These are phyloP conservation scores for Amanita brunnescens DNA, from an alignment of 768 basidiomycete genomes.

Conservation along the genomic window DNA sequence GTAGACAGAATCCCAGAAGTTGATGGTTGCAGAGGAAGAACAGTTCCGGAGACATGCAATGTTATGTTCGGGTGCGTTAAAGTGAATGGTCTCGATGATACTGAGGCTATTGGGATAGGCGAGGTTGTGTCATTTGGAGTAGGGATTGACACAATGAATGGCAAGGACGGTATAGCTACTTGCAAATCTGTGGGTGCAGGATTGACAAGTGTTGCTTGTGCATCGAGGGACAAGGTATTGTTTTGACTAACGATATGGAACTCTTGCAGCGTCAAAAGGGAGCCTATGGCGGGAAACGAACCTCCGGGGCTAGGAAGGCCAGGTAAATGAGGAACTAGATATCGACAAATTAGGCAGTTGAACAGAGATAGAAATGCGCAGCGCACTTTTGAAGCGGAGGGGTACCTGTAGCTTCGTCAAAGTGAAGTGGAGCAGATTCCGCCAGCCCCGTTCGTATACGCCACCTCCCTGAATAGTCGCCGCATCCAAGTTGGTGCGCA, in stretches of 20 bases:
- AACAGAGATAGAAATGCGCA: slow-evolving; percentile 4
- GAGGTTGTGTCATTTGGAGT: slow-evolving; percentile 10
- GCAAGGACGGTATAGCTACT: slow-evolving; percentile 46
- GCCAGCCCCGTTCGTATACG: slow-evolving; percentile 38
- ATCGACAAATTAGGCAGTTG: slow-evolving; percentile 6
- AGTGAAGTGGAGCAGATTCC: slow-evolving; percentile 27
- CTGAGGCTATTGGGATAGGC: slow-evolving; percentile 42
- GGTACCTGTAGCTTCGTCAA: slow-evolving; percentile 37
- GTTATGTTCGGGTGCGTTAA: slow-evolving; percentile 66
- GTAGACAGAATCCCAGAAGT: slow-evolving; percentile 40
- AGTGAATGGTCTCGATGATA: slow-evolving; percentile 44
- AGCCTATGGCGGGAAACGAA: slow-evolving; percentile 44
- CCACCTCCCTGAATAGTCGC: slow-evolving; percentile 46
- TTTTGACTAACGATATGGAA: slow-evolving; percentile 35
- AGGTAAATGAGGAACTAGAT: slow-evolving; percentile 53
- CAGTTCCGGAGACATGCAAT: slow-evolving; percentile 42
- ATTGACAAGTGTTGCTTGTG: slow-evolving; percentile 49
- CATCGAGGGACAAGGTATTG: slow-evolving; percentile 32
- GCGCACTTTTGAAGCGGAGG: slow-evolving; percentile 47
- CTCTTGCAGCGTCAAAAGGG: slow-evolving; percentile 51
- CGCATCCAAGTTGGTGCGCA: slow-evolving; percentile 33
- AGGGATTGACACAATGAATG: slow-evolving; percentile 54
- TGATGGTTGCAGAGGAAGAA: slow-evolving; percentile 40
- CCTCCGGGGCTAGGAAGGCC: slow-evolving; percentile 55
- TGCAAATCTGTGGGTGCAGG: slow-evolving; percentile 43